Evolutionary conservation across 2,329 filamentous ascomycete species (phyloP).

Genomic region (Delphinella strobiligena): DNA sequence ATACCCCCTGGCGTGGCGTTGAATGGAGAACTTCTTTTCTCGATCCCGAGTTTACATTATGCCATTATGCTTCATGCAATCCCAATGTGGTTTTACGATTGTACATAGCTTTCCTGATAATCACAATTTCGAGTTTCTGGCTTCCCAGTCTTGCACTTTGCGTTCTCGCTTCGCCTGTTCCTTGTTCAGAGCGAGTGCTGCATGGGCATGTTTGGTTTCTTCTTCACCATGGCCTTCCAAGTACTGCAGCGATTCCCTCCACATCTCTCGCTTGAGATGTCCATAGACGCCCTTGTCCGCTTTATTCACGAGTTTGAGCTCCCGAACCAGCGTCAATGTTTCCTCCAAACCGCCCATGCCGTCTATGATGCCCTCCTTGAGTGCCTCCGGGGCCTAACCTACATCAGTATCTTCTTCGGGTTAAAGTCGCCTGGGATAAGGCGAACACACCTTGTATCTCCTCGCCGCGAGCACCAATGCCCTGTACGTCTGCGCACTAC

Average conservation of each 20-base stretch:
- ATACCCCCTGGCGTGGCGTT: too few species aligned
- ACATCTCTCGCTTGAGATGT: constrained; percentile 64
- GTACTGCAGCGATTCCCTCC: constrained; percentile 49
- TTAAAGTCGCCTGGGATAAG: not conserved
- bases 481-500: constrained; percentile 43
- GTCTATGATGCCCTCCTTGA: constrained; percentile 58
- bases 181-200: constrained; percentile 13
- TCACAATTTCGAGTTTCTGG: constrained; percentile 17
- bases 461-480: constrained; percentile 61
- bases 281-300: constrained; percentile 56
- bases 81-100: too few species aligned
- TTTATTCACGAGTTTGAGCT: constrained; percentile 49
- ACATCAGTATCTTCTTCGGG: not conserved
- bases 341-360: constrained; percentile 53
- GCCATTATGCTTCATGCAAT: too few species aligned
- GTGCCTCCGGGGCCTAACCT: constrained; percentile 42
- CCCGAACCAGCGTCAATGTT: constrained; percentile 45
- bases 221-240: constrained; percentile 42
- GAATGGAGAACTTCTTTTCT: too few species aligned
- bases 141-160: constrained; percentile 17
- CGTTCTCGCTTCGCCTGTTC: constrained; percentile 22
- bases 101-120: too few species aligned
- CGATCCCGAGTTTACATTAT: too few species aligned
- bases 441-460: constrained; percentile 39
- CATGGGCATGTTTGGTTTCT: constrained; percentile 9